Conservation (phyloP, 2,329 filamentous ascomycete species). For the Phialophora macrospora region DNA sequence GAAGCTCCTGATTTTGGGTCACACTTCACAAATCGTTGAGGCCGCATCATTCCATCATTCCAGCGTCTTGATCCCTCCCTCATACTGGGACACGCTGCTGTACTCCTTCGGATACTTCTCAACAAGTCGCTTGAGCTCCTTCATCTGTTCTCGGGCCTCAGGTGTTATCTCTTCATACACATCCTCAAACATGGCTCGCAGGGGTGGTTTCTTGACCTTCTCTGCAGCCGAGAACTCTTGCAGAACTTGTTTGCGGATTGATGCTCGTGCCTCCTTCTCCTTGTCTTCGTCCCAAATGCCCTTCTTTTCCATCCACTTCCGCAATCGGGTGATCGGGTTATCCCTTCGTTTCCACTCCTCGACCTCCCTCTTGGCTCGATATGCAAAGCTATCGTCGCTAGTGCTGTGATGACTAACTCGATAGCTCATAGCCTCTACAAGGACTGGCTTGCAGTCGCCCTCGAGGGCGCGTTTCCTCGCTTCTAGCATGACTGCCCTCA, state of each 20-base stretch:
- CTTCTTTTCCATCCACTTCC: slow-evolving; percentile 88
- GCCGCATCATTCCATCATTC: slow-evolving; percentile 39
- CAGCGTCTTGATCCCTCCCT: slow-evolving; percentile 72
- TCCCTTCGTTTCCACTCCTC: slow-evolving; percentile 92
- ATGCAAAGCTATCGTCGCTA: slow-evolving; percentile 94
- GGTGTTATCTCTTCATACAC: slow-evolving; percentile 87
- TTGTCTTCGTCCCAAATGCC: slow-evolving; percentile 82
- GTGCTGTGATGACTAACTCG: slow-evolving; percentile 98
- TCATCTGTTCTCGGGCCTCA: slow-evolving; percentile 76
- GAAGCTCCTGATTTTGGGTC: neutral
- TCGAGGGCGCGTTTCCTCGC: slow-evolving; percentile 79
- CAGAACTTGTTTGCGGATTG: slow-evolving; percentile 74
- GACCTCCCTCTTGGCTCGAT: slow-evolving; percentile 89
- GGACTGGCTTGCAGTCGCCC: slow-evolving; percentile 77
- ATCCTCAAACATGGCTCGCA: slow-evolving; percentile 72
- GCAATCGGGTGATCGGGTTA: slow-evolving; percentile 81
- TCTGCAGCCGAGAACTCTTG: slow-evolving; percentile 78
- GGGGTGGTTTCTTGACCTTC: slow-evolving; percentile 60
- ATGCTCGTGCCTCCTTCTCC: slow-evolving; percentile 73
- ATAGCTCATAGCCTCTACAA: slow-evolving; percentile 97
- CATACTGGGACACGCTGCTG: slow-evolving; percentile 77
- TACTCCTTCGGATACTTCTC: slow-evolving; percentile 92
- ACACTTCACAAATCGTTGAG: neutral
- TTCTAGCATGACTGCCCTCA: slow-evolving; percentile 76
- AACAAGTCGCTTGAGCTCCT: slow-evolving; percentile 73